Base-by-base conservation (phyloP, 345 rosid species). In the Linum trigynum region DNA sequence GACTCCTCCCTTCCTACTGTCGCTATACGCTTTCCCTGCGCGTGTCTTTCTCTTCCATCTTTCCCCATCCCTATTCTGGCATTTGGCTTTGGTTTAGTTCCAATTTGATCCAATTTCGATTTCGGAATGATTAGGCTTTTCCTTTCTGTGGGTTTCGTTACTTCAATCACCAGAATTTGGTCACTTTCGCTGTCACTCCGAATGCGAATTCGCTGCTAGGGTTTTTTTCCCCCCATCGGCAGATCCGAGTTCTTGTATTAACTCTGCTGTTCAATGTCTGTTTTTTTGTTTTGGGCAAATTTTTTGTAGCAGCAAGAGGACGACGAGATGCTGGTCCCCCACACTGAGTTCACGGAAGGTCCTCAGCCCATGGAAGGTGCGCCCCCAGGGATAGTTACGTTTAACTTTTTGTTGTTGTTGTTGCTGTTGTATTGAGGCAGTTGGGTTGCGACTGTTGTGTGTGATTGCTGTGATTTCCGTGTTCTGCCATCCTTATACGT, bases 291-390 rank as follows among this genome's bases (percentile, higher is more conserved):
- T 15, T 48, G 14, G 53, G 11, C 14, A 9, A 9, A 6, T 5
- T 7, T 48, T 9, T 1, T 48, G 53, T 74, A 68, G 86, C 89
- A 83, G 77, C 95, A 85, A 78, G 96, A 88, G 68, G 97, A 90
- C 38, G 95, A 85, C 75, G 97, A 86, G 84, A 91, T 94, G 96
- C 92, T 90, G 38, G 92, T 88, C 55, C 96, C 96, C 45, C 84
- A 80, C 72, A 78, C 96, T 40, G 96, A 88, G 77, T 73, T 90
- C 86, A 75, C 81, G 40, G 90, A 92, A 39, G 85, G 79, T 63
- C 87, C 84, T 63, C 97, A 81, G 78, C 85, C 97, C 1, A 84
- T 90, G 95, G 95, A 86, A 77, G 99, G 95, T 74, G 12, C 39
- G 68, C 32, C 32, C 32, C 32, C 32, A 23, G 32, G 12, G 23